Base-by-base conservation (phyloP, 2,329 filamentous ascomycete species). In the Verticillium longisporum region DNA sequence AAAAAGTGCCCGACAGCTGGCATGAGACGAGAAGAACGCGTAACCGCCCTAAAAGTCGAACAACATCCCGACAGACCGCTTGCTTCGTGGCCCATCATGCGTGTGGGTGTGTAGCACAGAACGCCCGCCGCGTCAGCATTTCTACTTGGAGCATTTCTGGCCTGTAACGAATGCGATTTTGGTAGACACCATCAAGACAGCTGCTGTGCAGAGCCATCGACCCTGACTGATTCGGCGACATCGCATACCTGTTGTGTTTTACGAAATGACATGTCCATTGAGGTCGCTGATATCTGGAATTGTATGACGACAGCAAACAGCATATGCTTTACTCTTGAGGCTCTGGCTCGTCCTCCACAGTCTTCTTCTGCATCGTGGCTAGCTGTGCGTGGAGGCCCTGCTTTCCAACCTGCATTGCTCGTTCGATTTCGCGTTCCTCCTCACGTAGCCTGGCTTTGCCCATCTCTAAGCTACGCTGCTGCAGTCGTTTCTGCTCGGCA, bases 391-490 rank as follows among this genome's bases (percentile, higher is more conserved):
- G 83, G 65, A 91, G 64, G 0, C 88, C 89, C 62, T 81, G 83
- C 72, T 88, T 90, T 0, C 83, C 82, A 13, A 91, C 81, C 62
- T 81, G 82, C 86, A 91, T 88, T 1, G 89, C 89, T 64, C 79
- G 77, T 68, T 89, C 83, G 60, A 92, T 74, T 68, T 90, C 87
- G 64, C 80, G 78, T 73, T 91, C 88, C 65, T 88, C 87, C 61
- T 90, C 87, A 38, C 84, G 76, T 58, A 91, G 67, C 55, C 81
- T 74, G 0, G 85, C 85, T 67, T 84, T 88, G 21, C 86, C 86
- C 55, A 80, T 80, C 37, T 82, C 82, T 11, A 90, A 71, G 57
- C 85, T 83, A 61, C 82, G 79, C 66, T 84, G 79, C 64, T 88
- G 80, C 68, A 77, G 78, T 66, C 80, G 75, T 73, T 85, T 88